Evolutionary conservation across 768 basidiomycete species (phyloP).

Genomic region (Zangia roseola): DNA sequence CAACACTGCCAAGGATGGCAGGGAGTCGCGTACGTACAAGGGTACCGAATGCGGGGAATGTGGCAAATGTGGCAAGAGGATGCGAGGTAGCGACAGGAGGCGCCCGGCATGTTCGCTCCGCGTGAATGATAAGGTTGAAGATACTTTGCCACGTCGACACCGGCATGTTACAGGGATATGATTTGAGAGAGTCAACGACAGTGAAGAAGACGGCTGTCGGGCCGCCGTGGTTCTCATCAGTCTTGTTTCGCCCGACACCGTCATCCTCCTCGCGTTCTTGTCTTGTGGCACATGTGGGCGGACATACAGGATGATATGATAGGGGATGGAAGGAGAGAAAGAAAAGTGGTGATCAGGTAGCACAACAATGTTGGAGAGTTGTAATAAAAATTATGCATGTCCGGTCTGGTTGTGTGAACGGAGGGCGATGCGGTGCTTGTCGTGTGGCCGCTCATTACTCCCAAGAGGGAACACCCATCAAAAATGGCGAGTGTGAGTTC

Average conservation of each 20-base stretch:
- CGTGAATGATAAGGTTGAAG: neutral
- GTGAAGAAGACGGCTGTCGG: neutral
- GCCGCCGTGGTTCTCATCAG: conserved; percentile 1
- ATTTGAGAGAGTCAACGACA: neutral
- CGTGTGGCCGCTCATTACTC: conserved; percentile 8
- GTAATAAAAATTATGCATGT: conserved; percentile 8
- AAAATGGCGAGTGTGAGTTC: conserved; percentile 40
- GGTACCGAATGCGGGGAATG: too few relatives aligned
- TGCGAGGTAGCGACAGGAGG: neutral
- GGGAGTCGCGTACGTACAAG: conserved; percentile 2
- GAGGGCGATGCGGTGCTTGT: neutral
- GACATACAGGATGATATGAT: conserved; percentile 6
- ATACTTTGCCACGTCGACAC: neutral
- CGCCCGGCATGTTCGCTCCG: neutral
- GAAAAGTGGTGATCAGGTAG: conserved; percentile 2
- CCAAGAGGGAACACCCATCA: conserved; percentile 29
- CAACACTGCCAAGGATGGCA: conserved; percentile 3
- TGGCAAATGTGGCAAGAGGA: neutral
- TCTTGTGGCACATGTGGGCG: neutral
- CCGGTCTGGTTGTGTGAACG: conserved; percentile 1
- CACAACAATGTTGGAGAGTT: conserved; percentile 14
- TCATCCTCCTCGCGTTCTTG: neutral
- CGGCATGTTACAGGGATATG: conserved; percentile 10
- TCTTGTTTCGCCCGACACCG: conserved; percentile 1
- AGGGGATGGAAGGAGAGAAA: neutral